Percentiles rank a stretch among this genome's conserved stretches.
phyloP scores from a whole-genome alignment of 805 yeast genomes.

The Wickerhamomyces ciferrii region DNA sequence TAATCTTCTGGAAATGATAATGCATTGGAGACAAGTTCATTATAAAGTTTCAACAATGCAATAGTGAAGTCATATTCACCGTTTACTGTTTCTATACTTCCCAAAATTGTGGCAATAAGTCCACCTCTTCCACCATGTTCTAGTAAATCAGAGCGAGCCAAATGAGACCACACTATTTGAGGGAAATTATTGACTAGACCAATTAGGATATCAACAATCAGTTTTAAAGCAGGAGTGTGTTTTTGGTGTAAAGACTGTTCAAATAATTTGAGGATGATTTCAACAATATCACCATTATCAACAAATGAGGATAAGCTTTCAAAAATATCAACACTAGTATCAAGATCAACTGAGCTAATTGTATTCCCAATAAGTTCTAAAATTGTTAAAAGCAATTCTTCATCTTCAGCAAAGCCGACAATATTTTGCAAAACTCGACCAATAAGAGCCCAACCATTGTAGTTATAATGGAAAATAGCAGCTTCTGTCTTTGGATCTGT shows the following conservation, averaged over 20 bases:
- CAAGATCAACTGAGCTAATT: constrained; percentile 32
- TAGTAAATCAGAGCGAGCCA: constrained; percentile 61
- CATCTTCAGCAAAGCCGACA: constrained; percentile 26
- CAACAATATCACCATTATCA: constrained; percentile 55
- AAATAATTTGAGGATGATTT: constrained; percentile 57
- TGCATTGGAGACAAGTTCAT: constrained; percentile 47
- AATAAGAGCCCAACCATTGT: constrained; percentile 82
- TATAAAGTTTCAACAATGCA: constrained; percentile 49
- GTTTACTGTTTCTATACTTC: constrained; percentile 64
- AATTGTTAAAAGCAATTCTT: constrained; percentile 40
- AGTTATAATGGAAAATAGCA: constrained; percentile 66
- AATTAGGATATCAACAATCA: constrained; percentile 44
- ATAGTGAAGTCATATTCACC: constrained; percentile 66
- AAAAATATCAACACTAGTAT: constrained; percentile 34
- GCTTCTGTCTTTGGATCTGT: constrained; percentile 29
- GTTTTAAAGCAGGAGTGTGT: constrained; percentile 37
- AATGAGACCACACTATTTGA: constrained; percentile 72
- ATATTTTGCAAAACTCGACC: constrained; percentile 75
- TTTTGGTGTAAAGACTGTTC: constrained; percentile 63
- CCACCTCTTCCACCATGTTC: constrained; percentile 64
- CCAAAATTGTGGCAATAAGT: constrained; percentile 52
- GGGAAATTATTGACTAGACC: constrained; percentile 46
- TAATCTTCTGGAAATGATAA: constrained; percentile 32
- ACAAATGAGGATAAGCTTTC: constrained; percentile 34
- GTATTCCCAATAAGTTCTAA: constrained; percentile 46